phyloP scores from a whole-genome alignment of 78 protist species.

The Ministeria vibrans region DNA sequence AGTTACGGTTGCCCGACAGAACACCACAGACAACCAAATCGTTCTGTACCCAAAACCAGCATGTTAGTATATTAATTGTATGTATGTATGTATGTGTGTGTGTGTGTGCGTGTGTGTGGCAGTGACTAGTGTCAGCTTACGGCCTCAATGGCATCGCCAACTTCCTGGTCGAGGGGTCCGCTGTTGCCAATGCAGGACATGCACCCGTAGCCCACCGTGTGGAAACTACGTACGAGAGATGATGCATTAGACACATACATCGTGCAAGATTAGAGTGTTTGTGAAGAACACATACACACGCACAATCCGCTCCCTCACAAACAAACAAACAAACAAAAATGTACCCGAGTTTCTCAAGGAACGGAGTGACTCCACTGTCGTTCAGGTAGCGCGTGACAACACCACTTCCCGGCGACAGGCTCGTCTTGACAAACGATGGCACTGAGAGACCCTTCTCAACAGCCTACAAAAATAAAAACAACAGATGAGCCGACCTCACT shows the following conservation, averaged over 20 bases:
- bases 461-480: too few relatives aligned
- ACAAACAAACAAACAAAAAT: neutral
- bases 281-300: too few relatives aligned
- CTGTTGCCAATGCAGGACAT: slow-evolving; percentile 80
- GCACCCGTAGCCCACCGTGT: slow-evolving; percentile 77
- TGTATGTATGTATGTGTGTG: too few relatives aligned
- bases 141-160: slow-evolving; percentile 56
- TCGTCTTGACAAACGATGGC: slow-evolving; percentile 61
- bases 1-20: slow-evolving; percentile 86
- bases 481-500: too few relatives aligned
- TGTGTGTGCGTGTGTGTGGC: too few relatives aligned
- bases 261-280: neutral
- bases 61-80: too few relatives aligned
- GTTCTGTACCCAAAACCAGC: too few relatives aligned
- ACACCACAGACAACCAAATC: slow-evolving; percentile 72
- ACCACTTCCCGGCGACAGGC: slow-evolving; percentile 77
- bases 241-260: neutral
- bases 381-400: slow-evolving; percentile 70
- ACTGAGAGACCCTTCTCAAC: slow-evolving; percentile 63
- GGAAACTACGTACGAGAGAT: slow-evolving; percentile 31
- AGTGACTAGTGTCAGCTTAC: neutral
- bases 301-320: neutral
- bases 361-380: slow-evolving; percentile 43
- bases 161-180: slow-evolving; percentile 55
- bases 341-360: slow-evolving; percentile 50